Conservation (phyloP, 768 basidiomycete genomes). For the Baorangia bicolor region DNA sequence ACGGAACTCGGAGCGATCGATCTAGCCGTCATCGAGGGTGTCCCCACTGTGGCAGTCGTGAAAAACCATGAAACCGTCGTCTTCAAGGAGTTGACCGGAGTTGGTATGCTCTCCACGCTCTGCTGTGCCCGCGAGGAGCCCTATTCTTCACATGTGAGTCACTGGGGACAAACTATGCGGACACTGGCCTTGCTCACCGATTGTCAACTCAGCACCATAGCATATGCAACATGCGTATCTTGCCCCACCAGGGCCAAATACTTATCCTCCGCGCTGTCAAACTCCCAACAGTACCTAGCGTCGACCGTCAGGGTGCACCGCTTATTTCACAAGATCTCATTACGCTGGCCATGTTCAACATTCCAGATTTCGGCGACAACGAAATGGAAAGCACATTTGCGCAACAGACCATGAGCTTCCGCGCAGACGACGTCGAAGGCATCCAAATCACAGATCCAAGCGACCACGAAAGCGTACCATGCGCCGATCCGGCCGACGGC, state of each 20-base stretch:
- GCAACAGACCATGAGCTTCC: conserved; percentile 30
- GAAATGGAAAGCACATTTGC: conserved; percentile 27
- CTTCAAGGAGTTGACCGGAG: conserved; percentile 41
- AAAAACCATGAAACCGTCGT: conserved; percentile 42
- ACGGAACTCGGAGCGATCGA: conserved; percentile 38
- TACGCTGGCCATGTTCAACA: conserved; percentile 31
- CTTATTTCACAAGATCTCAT: conserved; percentile 27
- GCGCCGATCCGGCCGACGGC: conserved; percentile 17
- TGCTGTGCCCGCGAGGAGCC: conserved; percentile 36
- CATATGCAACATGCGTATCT: conserved; percentile 50
- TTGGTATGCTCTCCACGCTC: conserved; percentile 37
- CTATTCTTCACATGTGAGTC: conserved; percentile 29
- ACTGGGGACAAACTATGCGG: no score
- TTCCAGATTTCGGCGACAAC: conserved; percentile 31
- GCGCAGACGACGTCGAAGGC: conserved; percentile 34
- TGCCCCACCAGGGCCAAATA: conserved; percentile 51
- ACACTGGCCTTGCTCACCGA: conserved; percentile 2
- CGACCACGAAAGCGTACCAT: conserved; percentile 20
- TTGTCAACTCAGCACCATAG: conserved; percentile 39
- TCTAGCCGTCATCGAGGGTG: conserved; percentile 43
- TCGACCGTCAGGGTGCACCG: conserved; percentile 12
- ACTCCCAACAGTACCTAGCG: conserved; percentile 7
- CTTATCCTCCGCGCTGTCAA: conserved; percentile 48
- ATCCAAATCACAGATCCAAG: conserved; percentile 34
- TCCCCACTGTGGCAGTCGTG: conserved; percentile 43